phyloP scores from a whole-genome alignment of 768 basidiomycete species.

The Nidula microcarpa region DNA sequence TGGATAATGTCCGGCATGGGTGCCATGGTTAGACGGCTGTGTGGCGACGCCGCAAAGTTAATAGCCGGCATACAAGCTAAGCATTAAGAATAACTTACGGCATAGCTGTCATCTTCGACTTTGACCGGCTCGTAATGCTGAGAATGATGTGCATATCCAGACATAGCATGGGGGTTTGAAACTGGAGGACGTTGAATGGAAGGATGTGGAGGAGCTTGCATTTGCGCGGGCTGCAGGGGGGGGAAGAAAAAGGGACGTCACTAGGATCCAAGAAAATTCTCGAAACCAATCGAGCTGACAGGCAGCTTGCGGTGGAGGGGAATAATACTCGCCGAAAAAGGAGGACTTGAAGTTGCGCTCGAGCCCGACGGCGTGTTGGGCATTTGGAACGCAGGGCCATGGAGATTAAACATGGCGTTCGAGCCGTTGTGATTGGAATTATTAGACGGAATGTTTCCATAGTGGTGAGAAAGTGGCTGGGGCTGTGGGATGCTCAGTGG shows the following conservation, averaged over 20 bases:
- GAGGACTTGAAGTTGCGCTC: slow-evolving; percentile 70
- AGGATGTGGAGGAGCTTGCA: slow-evolving; percentile 55
- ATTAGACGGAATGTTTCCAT: slow-evolving; percentile 35
- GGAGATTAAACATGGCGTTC: slow-evolving; percentile 48
- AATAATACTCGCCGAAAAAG: slow-evolving; percentile 84
- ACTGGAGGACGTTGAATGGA: slow-evolving; percentile 45
- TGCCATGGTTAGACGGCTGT: slow-evolving; percentile 10
- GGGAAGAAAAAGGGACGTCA: slow-evolving; percentile 41
- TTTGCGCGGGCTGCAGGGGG: slow-evolving; percentile 62
- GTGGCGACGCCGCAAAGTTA: not conserved
- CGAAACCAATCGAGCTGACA: slow-evolving; percentile 18
- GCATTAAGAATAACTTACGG: slow-evolving; percentile 30
- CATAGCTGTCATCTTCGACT: slow-evolving; percentile 64
- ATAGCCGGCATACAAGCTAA: not conserved
- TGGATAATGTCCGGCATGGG: slow-evolving; percentile 38
- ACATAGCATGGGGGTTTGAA: slow-evolving; percentile 33
- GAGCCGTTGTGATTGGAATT: slow-evolving; percentile 35
- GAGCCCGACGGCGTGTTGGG: slow-evolving; percentile 72
- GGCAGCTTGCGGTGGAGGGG: slow-evolving; percentile 25
- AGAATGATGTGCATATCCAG: slow-evolving; percentile 37
- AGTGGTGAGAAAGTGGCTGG: slow-evolving; percentile 51
- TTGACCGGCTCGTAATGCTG: slow-evolving; percentile 56
- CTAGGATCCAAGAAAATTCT: slow-evolving; percentile 52
- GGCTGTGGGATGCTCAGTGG: slow-evolving; percentile 53
- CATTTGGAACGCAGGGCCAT: slow-evolving; percentile 58